Conservation (phyloP, 257 asterid species). For the Echium plantagineum region DNA sequence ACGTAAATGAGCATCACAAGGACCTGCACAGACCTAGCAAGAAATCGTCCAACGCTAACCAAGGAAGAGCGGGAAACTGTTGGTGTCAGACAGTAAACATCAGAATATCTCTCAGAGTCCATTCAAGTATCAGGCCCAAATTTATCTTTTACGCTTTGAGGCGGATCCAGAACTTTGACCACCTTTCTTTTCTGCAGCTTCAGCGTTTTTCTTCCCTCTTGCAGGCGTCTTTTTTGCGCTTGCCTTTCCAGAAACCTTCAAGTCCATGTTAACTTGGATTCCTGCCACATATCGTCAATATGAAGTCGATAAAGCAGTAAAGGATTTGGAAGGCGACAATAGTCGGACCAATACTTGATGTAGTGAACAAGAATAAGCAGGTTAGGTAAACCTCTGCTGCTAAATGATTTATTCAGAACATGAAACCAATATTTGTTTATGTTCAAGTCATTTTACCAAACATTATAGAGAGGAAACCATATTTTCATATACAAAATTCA, state of each 20-base stretch:
- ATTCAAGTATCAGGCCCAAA: background rate
- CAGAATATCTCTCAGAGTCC: too few relatives aligned
- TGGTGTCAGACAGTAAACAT: too few relatives aligned
- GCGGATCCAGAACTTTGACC: conserved; percentile 33
- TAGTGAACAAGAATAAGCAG: background rate
- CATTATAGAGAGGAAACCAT: background rate
- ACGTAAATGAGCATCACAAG: too few relatives aligned
- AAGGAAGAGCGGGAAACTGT: too few relatives aligned
- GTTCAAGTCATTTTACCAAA: background rate
- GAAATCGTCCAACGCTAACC: too few relatives aligned
- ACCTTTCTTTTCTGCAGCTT: conserved; percentile 23
- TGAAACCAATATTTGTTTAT: background rate
- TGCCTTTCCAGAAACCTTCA: conserved; percentile 58
- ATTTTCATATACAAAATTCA: background rate
- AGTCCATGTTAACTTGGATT: conserved; percentile 60
- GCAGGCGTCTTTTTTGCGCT: conserved; percentile 38
- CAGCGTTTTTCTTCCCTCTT: conserved; percentile 43
- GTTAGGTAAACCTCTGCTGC: background rate
- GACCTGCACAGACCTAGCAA: too few relatives aligned
- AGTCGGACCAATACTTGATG: too few relatives aligned
- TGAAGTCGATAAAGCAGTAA: background rate
- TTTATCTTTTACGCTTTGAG: conserved; percentile 68
- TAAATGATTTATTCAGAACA: too few relatives aligned
- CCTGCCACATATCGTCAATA: conserved; percentile 20
- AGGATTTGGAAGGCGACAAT: background rate